Conservation (phyloP, 2,329 filamentous ascomycete species). For the Mariannaea sp. region DNA sequence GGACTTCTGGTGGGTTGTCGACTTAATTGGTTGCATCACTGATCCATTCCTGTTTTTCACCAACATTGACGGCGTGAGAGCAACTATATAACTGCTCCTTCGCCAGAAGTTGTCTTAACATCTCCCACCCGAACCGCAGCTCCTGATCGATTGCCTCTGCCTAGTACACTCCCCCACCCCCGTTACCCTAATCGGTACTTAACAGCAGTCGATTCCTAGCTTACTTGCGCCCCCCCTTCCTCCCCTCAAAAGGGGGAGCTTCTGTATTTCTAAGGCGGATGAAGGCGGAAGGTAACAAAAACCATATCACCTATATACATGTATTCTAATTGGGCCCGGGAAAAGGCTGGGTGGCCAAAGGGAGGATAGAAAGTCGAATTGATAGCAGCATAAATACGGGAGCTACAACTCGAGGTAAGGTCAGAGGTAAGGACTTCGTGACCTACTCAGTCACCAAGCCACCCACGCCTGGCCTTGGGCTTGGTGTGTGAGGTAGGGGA, state of each 20-base stretch:
- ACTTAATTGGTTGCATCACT: slow-evolving; percentile 27
- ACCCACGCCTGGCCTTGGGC: slow-evolving; percentile 22
- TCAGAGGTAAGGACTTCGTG: slow-evolving; percentile 58
- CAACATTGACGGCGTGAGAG: slow-evolving; percentile 30
- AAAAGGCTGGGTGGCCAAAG: slow-evolving; percentile 17
- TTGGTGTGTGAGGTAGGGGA: slow-evolving; percentile 18
- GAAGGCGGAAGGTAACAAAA: slow-evolving; percentile 33
- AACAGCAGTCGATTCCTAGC: slow-evolving; percentile 7
- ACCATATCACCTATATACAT: slow-evolving; percentile 24
- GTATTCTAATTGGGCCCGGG: slow-evolving; percentile 39
- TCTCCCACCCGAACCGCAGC: neutral
- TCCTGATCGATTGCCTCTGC: neutral
- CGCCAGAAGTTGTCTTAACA: neutral
- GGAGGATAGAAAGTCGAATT: slow-evolving; percentile 21
- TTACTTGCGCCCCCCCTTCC: neutral
- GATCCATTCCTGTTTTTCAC: slow-evolving; percentile 26
- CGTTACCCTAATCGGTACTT: slow-evolving; percentile 6
- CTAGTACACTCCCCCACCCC: neutral
- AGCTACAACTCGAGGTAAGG: slow-evolving; percentile 50
- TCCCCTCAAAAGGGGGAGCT: slow-evolving; percentile 5
- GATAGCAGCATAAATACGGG: slow-evolving; percentile 24
- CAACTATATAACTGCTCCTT: slow-evolving; percentile 23
- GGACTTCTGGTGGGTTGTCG: slow-evolving; percentile 35
- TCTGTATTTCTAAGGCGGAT: slow-evolving; percentile 14
- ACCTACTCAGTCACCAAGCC: slow-evolving; percentile 42